Evolutionary conservation across 129 eudicot genomes (phyloP).

Genomic region (Sambucus nigra): DNA sequence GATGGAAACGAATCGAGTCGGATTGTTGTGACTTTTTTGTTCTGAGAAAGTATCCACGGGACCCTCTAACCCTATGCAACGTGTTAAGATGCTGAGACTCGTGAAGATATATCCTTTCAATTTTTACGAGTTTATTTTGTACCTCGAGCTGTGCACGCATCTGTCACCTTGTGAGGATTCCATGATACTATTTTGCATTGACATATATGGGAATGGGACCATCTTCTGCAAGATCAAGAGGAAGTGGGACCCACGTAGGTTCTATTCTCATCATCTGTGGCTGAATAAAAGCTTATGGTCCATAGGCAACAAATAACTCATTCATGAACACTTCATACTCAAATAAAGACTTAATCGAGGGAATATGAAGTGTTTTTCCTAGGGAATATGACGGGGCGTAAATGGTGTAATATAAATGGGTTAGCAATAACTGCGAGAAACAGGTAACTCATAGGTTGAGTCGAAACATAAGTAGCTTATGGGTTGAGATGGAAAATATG

Average conservation of each 20-base stretch:
- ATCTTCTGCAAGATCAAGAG: constrained; percentile 64
- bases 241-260: constrained; percentile 67
- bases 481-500: no score
- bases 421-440: no score
- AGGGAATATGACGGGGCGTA: no score
- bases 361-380: no score
- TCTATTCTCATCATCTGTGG: constrained; percentile 48
- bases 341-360: no score
- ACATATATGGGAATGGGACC: constrained; percentile 87
- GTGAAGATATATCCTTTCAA: constrained; percentile 65
- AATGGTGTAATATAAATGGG: no score
- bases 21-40: constrained; percentile 16
- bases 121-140: constrained; percentile 80
- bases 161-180: constrained; percentile 76
- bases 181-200: constrained; percentile 75
- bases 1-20: constrained; percentile 17
- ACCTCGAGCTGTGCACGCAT: constrained; percentile 83
- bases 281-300: constrained; percentile 53
- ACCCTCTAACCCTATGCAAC: constrained; percentile 37
- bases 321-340: no score
- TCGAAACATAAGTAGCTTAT: no score
- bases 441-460: no score
- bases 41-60: constrained; percentile 56
- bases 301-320: constrained; percentile 56
- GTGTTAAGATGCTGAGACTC: constrained; percentile 63